These are phyloP conservation scores for Rhodotorula sp. DNA, from an alignment of 1,284 basidiomycete genomes.

Conservation along the genomic window DNA sequence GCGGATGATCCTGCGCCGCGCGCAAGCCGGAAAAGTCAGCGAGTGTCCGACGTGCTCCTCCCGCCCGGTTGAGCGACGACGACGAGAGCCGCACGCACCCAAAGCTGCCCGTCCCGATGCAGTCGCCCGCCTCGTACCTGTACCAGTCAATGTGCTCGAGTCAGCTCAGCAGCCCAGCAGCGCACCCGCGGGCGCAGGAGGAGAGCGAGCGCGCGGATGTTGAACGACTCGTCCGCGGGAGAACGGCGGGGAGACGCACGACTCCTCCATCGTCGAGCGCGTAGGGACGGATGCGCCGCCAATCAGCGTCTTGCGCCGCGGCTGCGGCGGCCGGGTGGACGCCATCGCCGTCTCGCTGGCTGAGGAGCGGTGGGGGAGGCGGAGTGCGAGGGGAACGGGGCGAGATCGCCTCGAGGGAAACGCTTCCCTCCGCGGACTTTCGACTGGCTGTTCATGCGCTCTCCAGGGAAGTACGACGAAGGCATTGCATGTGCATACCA, in stretches of 20 bases:
- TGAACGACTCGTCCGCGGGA: not conserved
- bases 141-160: constrained; percentile 41
- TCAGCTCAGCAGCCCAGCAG: not conserved
- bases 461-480: too few species aligned
- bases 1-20: constrained; percentile 68
- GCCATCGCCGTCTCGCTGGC: constrained; percentile 1
- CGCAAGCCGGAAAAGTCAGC: not conserved
- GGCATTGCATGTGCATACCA: too few species aligned
- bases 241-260: constrained; percentile 5
- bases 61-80: not conserved
- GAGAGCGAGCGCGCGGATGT: not conserved
- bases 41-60: not conserved
- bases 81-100: constrained; percentile 54
- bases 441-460: too few species aligned
- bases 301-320: constrained; percentile 36
- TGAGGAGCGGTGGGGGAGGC: not conserved
- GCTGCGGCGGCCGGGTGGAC: constrained; percentile 1
- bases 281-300: constrained; percentile 39
- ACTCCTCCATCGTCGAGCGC: constrained; percentile 36
- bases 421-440: too few species aligned
- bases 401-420: not conserved
- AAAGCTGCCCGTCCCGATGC: constrained; percentile 97
- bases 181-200: not conserved
- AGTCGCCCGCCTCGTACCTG: constrained; percentile 80
- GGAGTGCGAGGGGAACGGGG: not conserved